Base-by-base conservation (phyloP, 2,329 filamentous ascomycete genomes). In the Achaetomium macrosporum region DNA sequence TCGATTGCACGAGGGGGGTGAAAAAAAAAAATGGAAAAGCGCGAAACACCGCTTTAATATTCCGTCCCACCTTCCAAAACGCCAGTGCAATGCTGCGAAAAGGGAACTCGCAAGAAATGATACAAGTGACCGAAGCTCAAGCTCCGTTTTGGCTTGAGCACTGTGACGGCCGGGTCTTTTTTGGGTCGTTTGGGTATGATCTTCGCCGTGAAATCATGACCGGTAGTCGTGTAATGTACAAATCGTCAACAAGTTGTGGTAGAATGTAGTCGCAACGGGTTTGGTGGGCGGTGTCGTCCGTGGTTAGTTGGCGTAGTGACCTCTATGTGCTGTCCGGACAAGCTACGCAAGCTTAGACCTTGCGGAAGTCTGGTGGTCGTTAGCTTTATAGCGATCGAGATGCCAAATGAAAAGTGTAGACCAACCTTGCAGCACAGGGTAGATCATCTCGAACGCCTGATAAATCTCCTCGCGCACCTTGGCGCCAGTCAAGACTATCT, bases 401-500 rank as follows among this genome's bases (percentile, higher is more conserved):
- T 10, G 16, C 25, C 2, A 46, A 1, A 39, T 1, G 4, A 29
- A 12, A 25, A n/a, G 2, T 4, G 5, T 7, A 29, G 59, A 73
- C 77, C 63, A 75, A 90, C 87, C 88, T 78, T 90, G 88, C 67
- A 95, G 77, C 75, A 96, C 91, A 69, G 91, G 91, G 69, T 96
- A 96, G 75, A 96, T 96, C 84, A 95, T 87, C 76, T 95, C 90
- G 68, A 96, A 96, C 43, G 90, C 90, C 71, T 93, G 88, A 68
- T 96, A 95, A 63, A 99, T 97, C 76, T 97, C 93, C 73, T 99
- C 93, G 64, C 93, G 87, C 60, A 97, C 91, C 71, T 99, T 97
- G 62, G 93, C 93, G 67, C 93, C 93, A 40, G 93, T 97, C 68
- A 97, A 81, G 66, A 97, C 93, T 58, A 97, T 97, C 81, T 97